Evolutionary conservation across 2,329 filamentous ascomycete genomes (phyloP).

Genomic region (Daldinia sp.): DNA sequence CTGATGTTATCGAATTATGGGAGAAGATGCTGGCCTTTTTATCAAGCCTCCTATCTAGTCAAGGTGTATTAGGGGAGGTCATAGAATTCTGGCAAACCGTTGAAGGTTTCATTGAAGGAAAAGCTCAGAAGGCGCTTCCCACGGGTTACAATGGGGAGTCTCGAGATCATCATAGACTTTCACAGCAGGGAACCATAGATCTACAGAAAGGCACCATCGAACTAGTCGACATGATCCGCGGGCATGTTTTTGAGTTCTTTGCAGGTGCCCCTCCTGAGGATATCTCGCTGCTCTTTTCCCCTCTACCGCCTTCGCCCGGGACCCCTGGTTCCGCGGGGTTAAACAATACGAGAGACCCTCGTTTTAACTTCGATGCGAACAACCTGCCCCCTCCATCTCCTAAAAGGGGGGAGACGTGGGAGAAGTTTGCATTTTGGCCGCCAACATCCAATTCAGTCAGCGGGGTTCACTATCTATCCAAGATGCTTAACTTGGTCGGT

Average conservation of each 20-base stretch:
- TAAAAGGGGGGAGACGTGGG: conserved; percentile 85
- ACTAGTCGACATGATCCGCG: conserved; percentile 84
- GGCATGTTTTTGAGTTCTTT: conserved; percentile 85
- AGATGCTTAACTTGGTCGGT: conserved; percentile 85
- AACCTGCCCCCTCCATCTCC: conserved; percentile 83
- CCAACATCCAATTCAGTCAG: conserved; percentile 92
- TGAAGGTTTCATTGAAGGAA: conserved; percentile 89
- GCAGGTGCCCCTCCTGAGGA: conserved; percentile 90
- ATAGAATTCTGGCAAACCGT: conserved; percentile 95
- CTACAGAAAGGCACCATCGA: conserved; percentile 84
- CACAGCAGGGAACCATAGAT: conserved; percentile 75
- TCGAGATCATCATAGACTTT: conserved; percentile 82
- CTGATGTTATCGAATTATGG: conserved; percentile 90
- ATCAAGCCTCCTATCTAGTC: conserved; percentile 77
- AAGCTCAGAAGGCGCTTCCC: conserved; percentile 82
- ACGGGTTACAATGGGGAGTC: conserved; percentile 86
- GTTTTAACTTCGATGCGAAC: conserved; percentile 83
- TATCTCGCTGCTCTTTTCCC: conserved; percentile 87
- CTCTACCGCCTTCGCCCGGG: conserved; percentile 75
- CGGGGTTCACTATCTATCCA: conserved; percentile 89
- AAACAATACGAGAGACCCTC: conserved; percentile 73
- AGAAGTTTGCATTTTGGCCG: conserved; percentile 96
- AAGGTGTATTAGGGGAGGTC: conserved; percentile 88
- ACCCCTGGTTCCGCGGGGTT: conserved; percentile 70
- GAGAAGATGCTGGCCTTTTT: conserved; percentile 85